Evolutionary conservation across 495 filamentous ascomycete species (phyloP), one percentile per base, ranked within the genome.

Genomic region (Oidiodendron maius): DNA sequence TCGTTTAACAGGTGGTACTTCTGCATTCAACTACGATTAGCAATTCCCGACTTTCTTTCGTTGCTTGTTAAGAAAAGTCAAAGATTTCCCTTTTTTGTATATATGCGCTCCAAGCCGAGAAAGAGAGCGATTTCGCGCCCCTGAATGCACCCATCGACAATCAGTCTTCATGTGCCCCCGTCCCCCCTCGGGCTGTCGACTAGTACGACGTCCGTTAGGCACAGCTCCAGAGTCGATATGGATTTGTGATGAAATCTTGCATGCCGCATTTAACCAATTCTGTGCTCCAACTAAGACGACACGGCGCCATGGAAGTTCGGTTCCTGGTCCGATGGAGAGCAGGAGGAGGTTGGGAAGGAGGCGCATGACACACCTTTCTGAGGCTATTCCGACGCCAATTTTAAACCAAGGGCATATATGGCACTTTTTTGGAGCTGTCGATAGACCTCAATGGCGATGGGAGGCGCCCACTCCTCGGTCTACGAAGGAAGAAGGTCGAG

Each of bases 331-430:
- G 17, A 64, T 78, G 51, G 76, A 80, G 58, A 66, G 64, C 58
- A 67, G 72, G 4, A 71, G 72, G 26, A 67, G 74, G 16, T 52
- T 76, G 42, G 74, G 75, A n/a, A 74, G 65, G 43, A 64, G 76
- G 45, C 67, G 66, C 21, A 71, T 80, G 65, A 65, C 64, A 39
- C 65, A 67, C 40, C 53, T 70, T n/a, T 65, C 59, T 39, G 55
- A 64, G 18, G 50, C 65, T 15, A 63, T 65, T 13, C 51, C 61
- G 9, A 56, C 66, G 5, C 16, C 46, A 18, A 8, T 37, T 36
- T 37, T 26, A 15, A 20, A 16, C 13, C 10, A 25, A 21, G 45
- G 30, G 21, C 11, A 25, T 10, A 18, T 53, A 32, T 49, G 52
- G 46, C 25, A 57, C 0, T 59, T 75, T 22, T 59, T 66, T 51